Percentiles rank a stretch among this genome's conserved stretches.
These are phyloP conservation scores for Nectriaceae sp. DNA, from an alignment of 2,329 filamentous ascomycete species.

Conservation along the genomic window DNA sequence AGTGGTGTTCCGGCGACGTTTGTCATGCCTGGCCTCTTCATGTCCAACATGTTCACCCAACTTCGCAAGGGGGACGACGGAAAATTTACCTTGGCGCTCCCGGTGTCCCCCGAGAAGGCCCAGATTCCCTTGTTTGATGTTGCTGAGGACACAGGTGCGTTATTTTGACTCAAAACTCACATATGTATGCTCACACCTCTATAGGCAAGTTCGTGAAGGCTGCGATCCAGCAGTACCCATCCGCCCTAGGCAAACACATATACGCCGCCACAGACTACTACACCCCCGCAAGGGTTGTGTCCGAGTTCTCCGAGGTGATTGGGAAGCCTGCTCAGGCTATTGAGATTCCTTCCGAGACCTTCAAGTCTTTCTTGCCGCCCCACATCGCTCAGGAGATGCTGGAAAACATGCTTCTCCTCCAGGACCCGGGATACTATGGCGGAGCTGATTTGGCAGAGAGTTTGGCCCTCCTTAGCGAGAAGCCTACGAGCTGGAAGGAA, in stretches of 20 bases:
- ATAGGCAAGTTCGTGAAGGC: slow-evolving; percentile 38
- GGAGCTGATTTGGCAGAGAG: slow-evolving; percentile 36
- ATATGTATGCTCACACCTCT: not conserved
- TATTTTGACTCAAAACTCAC: not conserved
- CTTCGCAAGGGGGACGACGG: slow-evolving; percentile 32
- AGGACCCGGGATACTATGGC: slow-evolving; percentile 43
- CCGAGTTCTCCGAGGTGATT: slow-evolving; percentile 36
- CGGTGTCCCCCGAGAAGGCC: slow-evolving; percentile 32
- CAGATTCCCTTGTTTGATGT: slow-evolving; percentile 41
- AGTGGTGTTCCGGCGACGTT: slow-evolving; percentile 53
- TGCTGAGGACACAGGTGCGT: slow-evolving; percentile 43
- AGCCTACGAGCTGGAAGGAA: slow-evolving; percentile 40
- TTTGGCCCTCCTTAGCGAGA: slow-evolving; percentile 34
- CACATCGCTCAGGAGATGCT: slow-evolving; percentile 37
- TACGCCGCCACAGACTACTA: slow-evolving; percentile 40
- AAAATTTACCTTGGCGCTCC: slow-evolving; percentile 30
- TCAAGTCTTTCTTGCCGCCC: slow-evolving; percentile 35
- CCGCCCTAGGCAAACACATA: slow-evolving; percentile 33
- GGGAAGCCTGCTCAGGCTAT: slow-evolving; percentile 34
- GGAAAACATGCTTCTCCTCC: slow-evolving; percentile 45
- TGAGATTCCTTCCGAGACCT: slow-evolving; percentile 36
- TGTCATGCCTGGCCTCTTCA: slow-evolving; percentile 54
- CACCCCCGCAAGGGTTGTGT: slow-evolving; percentile 32
- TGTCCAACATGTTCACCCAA: slow-evolving; percentile 47
- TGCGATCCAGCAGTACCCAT: slow-evolving; percentile 32